Evolutionary conservation across 2,329 filamentous ascomycete species (phyloP), one percentile per base, ranked within the genome.

Genomic region (Beauveria scarabaeidicola): DNA sequence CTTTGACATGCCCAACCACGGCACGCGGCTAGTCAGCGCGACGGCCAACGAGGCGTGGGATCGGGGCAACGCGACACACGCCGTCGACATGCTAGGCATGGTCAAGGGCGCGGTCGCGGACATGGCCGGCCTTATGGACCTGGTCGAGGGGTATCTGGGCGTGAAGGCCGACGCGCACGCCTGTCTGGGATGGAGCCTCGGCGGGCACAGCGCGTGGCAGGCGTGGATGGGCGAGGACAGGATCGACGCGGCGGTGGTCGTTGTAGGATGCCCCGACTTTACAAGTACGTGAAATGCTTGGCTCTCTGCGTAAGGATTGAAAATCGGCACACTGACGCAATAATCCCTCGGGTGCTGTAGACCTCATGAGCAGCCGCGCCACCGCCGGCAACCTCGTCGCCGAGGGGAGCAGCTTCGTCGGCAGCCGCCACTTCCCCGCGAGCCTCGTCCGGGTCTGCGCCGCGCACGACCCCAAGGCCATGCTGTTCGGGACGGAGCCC

Each of bases 1-100:
- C 2, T 96, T 96, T 72, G 94, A 97, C 74, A 91, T 96, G 77
- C 83, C 93, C 50, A 97, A 97, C 72, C 94, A 97, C 73, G 94
- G 94, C 27, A 81, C 82, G 3, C 78, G 94, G 58, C 73, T 85
- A 61, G 82, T 93, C 2, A 80, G 87, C 66, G 75, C 81, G 8
- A 65, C 79, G 19, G 85, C 88, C 27, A 97, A 97, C 70, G 78
- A 87, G 65, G 80, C 87, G 4, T 97, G 92, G 93, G 81, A 83
- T 47, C 74, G 83, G 41, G 91, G 91, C 32, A 96, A 97, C 69
- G 77, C 81, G 40, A 82, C 79, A 7, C 94, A 97, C 75, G 93
- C 91, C 0, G 85, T 90, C 69, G 94, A 99, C 72, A 96, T 99
- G 91, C 91, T 94, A 70, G 85, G 83, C 32, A 83, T 85, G 62